A percentile compares a stretch with the other conserved stretches of the same genome.
phyloP scores from a whole-genome alignment of 768 basidiomycete species.

The Mycena amicta region DNA sequence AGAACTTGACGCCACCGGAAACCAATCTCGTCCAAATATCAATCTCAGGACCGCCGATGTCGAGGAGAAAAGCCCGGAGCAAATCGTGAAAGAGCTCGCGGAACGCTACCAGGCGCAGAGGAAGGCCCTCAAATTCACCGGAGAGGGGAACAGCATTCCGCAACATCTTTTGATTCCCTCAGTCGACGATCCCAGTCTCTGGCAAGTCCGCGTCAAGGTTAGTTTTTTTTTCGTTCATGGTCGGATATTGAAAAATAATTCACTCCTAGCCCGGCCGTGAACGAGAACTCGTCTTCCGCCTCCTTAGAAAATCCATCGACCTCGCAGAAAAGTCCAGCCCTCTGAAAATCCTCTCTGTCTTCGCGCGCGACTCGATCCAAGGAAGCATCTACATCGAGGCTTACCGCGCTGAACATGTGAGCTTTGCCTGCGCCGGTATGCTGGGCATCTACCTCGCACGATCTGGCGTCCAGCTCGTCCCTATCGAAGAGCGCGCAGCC shows the following conservation, averaged over 20 bases:
- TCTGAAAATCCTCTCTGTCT: constrained; percentile 88
- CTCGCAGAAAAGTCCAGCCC: constrained; percentile 77
- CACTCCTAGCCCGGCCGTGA: constrained; percentile 86
- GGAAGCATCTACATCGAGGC: constrained; percentile 98
- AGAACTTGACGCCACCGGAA: constrained; percentile 61
- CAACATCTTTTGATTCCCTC: constrained; percentile 95
- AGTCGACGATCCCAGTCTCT: constrained; percentile 91
- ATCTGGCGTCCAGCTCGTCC: constrained; percentile 80
- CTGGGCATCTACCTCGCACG: constrained; percentile 89
- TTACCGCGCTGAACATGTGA: constrained; percentile 81
- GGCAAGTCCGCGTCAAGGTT: constrained; percentile 94
- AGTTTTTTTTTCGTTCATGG: constrained; percentile 27
- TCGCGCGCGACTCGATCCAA: constrained; percentile 91
- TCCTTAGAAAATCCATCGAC: constrained; percentile 91
- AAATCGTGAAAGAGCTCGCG: constrained; percentile 80
- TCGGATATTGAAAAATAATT: too few relatives aligned
- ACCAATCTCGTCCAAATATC: constrained; percentile 64
- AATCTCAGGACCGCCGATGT: constrained; percentile 41
- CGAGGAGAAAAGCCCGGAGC: constrained; percentile 77
- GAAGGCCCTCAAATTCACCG: constrained; percentile 74
- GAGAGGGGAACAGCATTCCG: constrained; percentile 91
- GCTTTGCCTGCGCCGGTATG: constrained; percentile 82
- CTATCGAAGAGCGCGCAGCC: constrained; percentile 97
- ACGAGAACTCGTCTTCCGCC: constrained; percentile 88
- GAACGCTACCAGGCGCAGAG: constrained; percentile 71